Evolutionary conservation across 208 protist genomes (phyloP).

Genomic region (Tritrichomonas foetus): DNA sequence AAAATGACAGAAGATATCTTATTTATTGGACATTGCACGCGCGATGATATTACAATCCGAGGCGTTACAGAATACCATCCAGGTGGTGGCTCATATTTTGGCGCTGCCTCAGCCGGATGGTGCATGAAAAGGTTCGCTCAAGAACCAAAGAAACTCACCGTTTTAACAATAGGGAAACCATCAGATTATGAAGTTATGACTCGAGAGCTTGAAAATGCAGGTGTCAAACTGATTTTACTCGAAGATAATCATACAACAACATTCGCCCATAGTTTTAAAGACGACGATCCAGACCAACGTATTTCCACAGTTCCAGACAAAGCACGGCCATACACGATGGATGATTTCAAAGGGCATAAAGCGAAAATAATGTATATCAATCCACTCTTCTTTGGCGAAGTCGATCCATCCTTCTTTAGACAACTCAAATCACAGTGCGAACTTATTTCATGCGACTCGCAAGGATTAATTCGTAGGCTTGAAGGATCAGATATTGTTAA

Average conservation of each 20-base stretch:
- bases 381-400: slow-evolving; percentile 22
- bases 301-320: neutral
- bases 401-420: slow-evolving; percentile 6
- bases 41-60: neutral
- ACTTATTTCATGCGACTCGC: neutral
- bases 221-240: neutral
- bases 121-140: neutral
- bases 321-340: neutral
- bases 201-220: neutral
- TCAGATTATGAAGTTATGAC: neutral
- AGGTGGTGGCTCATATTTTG: slow-evolving; percentile 1
- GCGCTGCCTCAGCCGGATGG: neutral
- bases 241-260: neutral
- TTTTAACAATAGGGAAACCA: neutral
- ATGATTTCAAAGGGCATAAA: neutral
- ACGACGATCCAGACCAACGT: neutral
- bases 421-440: neutral
- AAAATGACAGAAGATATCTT: neutral
- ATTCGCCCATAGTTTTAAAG: neutral
- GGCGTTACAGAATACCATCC: neutral
- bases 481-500: neutral
- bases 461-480: neutral
- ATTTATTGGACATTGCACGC: slow-evolving; percentile 1
- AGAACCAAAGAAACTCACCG: neutral
- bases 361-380: neutral